Percentiles rank a stretch among this genome's conserved stretches.
Conservation (phyloP, 129 eudicot genomes). For the Lactuca sativa region DNA sequence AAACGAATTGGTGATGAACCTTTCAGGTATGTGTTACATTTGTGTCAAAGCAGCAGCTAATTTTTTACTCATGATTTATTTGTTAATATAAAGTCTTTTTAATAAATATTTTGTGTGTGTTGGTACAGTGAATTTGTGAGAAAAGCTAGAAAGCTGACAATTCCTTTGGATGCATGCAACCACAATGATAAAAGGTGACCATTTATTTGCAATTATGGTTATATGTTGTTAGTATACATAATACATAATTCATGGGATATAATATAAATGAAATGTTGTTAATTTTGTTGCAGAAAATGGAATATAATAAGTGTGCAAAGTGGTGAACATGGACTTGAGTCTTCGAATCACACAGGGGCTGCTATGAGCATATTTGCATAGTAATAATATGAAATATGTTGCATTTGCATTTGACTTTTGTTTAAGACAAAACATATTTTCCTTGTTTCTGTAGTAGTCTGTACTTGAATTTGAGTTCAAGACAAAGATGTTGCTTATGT, state of each 20-base stretch:
- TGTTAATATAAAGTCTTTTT: background rate
- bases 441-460: constrained; percentile 5
- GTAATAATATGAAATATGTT: background rate
- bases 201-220: constrained; percentile 5
- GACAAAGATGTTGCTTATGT: constrained; percentile 12
- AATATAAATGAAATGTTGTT: no score
- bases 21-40: constrained; percentile 47
- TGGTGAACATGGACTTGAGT: constrained; percentile 54
- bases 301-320: constrained; percentile 47
- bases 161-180: constrained; percentile 46
- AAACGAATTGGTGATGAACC: constrained; percentile 71
- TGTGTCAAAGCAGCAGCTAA: background rate
- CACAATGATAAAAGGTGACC: constrained; percentile 48
- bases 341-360: constrained; percentile 61
- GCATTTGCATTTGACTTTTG: constrained; percentile 13
- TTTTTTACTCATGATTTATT: background rate
- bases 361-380: constrained; percentile 62
- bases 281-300: constrained; percentile 46
- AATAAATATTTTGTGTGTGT: background rate
- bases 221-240: background rate
- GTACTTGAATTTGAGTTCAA: constrained; percentile 10
- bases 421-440: background rate
- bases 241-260: background rate
- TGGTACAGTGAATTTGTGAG: constrained; percentile 54
- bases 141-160: constrained; percentile 62